A percentile compares a stretch with the other conserved stretches of the same genome.
phyloP scores from a whole-genome alignment of 139 green algal genomes.

The Chlorella sp. region DNA sequence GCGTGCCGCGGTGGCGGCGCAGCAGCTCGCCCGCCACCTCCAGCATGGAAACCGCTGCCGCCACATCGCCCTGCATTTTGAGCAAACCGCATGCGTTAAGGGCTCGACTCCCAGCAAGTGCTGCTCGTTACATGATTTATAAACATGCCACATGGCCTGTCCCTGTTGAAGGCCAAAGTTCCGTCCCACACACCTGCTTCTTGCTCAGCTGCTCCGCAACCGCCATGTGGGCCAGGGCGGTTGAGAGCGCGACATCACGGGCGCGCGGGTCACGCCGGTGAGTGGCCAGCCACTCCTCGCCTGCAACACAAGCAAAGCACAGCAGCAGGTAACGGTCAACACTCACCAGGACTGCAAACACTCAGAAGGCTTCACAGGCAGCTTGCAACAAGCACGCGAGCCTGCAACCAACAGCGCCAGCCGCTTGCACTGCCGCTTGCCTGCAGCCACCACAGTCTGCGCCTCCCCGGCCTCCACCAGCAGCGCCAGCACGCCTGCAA shows the following conservation, averaged over 20 bases:
- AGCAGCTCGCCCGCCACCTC: constrained; percentile 36
- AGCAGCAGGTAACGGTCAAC: too few species aligned
- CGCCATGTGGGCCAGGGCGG: constrained; percentile 34
- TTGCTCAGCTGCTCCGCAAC: constrained; percentile 27
- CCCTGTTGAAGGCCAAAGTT: too few species aligned
- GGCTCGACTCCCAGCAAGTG: too few species aligned
- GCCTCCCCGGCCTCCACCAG: constrained; percentile 43
- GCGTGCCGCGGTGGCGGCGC: constrained; percentile 18
- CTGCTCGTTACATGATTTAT: too few species aligned
- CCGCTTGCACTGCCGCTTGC: too few species aligned
- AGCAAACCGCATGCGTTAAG: too few species aligned
- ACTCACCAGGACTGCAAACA: too few species aligned
- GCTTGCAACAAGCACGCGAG: too few species aligned
- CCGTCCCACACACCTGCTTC: too few species aligned
- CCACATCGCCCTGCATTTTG: constrained; percentile 30
- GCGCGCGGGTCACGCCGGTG: constrained; percentile 24
- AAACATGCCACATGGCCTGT: too few species aligned
- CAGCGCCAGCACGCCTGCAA: constrained; percentile 46
- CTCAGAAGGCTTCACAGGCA: too few species aligned
- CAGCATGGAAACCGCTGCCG: constrained; percentile 14
- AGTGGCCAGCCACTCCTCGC: constrained; percentile 40
- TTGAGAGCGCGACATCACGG: constrained; percentile 44
- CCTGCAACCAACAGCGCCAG: too few species aligned
- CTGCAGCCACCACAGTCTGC: constrained; percentile 24
- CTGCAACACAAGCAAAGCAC: not conserved